Evolutionary conservation across 371 early-diverging fungal genomes (phyloP).

Genomic region (Mucor saturninus): DNA sequence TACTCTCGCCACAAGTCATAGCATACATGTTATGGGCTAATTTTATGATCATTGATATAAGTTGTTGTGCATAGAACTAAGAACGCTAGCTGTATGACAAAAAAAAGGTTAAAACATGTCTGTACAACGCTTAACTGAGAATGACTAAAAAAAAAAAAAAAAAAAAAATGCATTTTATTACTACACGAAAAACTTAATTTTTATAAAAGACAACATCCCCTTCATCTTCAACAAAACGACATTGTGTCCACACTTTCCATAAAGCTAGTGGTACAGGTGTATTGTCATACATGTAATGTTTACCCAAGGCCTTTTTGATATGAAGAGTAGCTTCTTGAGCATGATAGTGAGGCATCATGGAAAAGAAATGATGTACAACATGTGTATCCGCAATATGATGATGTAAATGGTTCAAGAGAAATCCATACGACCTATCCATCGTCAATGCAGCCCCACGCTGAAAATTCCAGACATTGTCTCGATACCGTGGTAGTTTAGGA

Average conservation of each 20-base stretch:
- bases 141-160: background rate
- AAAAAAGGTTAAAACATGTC: too few species aligned
- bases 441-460: conserved; percentile 80
- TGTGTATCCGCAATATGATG: conserved; percentile 86
- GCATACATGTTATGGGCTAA: too few species aligned
- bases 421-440: conserved; percentile 85
- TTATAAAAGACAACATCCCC: conserved; percentile 69
- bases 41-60: too few species aligned
- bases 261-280: conserved; percentile 67
- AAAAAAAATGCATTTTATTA: background rate
- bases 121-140: too few species aligned
- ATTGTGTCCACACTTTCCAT: conserved; percentile 65
- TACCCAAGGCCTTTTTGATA: conserved; percentile 75
- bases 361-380: conserved; percentile 89
- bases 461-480: conserved; percentile 81
- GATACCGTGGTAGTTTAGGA: conserved; percentile 79
- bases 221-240: conserved; percentile 85
- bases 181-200: conserved; percentile 29
- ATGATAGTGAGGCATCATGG: conserved; percentile 90
- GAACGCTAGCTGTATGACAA: too few species aligned
- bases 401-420: conserved; percentile 77
- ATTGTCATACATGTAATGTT: conserved; percentile 72
- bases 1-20: too few species aligned
- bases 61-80: too few species aligned
- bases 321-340: conserved; percentile 82